Conservation (phyloP, 1,139 yeast species). For the Eremothecium sinecaudum region DNA sequence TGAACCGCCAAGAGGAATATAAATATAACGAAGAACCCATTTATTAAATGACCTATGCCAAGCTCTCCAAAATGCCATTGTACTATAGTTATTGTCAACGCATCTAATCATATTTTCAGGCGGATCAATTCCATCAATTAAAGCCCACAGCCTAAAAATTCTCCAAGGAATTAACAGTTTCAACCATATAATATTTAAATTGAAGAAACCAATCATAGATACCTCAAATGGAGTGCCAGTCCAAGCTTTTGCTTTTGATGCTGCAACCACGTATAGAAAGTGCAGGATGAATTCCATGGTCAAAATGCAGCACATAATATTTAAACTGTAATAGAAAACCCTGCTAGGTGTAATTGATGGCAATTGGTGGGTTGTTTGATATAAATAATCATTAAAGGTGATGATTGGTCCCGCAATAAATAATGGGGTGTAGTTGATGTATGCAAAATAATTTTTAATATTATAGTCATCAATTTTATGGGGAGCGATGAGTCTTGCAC, state of each 20-base stretch:
- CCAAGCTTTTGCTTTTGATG: constrained; percentile 82
- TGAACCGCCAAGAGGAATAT: constrained; percentile 84
- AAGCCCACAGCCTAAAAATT: constrained; percentile 83
- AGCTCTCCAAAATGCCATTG: constrained; percentile 93
- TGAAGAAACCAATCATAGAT: constrained; percentile 89
- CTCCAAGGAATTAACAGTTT: constrained; percentile 94
- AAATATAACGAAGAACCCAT: constrained; percentile 78
- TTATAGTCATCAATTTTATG: constrained; percentile 51
- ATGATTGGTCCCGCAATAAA: constrained; percentile 92
- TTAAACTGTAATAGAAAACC: constrained; percentile 50
- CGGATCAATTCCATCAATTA: constrained; percentile 85
- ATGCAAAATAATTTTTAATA: constrained; percentile 58
- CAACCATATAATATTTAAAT: constrained; percentile 84
- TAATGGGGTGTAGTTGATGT: constrained; percentile 75
- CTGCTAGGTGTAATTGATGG: constrained; percentile 47
- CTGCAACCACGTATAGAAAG: constrained; percentile 86
- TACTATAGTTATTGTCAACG: constrained; percentile 87
- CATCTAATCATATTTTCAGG: constrained; percentile 98
- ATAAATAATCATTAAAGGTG: constrained; percentile 82
- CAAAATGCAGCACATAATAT: constrained; percentile 64
- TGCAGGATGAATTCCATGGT: constrained; percentile 87
- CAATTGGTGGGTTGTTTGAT: constrained; percentile 45
- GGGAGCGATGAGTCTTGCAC: constrained; percentile 59
- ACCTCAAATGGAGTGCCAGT: constrained; percentile 82
- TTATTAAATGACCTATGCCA: constrained; percentile 95